Conservation (phyloP, 1,139 yeast genomes). For the Pichia sp. region DNA sequence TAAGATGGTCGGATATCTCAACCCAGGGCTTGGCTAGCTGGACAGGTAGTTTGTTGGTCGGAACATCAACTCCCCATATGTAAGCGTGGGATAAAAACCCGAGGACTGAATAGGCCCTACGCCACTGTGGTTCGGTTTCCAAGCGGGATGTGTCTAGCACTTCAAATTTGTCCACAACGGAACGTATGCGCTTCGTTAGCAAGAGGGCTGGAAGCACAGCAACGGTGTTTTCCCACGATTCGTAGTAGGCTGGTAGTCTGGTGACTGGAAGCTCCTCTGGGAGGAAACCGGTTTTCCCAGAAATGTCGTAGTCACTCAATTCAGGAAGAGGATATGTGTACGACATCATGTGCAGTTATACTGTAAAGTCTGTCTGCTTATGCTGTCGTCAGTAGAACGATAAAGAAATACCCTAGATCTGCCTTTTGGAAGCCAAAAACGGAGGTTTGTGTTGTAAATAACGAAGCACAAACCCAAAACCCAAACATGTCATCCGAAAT, state of each 20-base stretch:
- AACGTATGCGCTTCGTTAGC: constrained; percentile 58
- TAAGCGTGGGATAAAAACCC: constrained; percentile 84
- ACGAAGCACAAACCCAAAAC: too few relatives aligned
- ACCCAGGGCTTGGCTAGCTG: constrained; percentile 70
- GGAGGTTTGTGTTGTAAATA: too few relatives aligned
- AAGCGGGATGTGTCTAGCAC: constrained; percentile 46
- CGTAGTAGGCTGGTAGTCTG: constrained; percentile 54
- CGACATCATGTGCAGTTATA: constrained; percentile 19
- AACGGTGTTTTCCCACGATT: constrained; percentile 74
- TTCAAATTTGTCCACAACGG: constrained; percentile 57
- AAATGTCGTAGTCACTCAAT: constrained; percentile 64
- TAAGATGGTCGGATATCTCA: constrained; percentile 51
- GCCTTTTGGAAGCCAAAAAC: too few relatives aligned
- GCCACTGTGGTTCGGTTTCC: constrained; percentile 44
- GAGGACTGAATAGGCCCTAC: constrained; percentile 76
- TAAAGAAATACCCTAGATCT: too few relatives aligned
- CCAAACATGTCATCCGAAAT: not conserved
- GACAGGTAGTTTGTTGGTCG: constrained; percentile 62
- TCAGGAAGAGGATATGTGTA: constrained; percentile 36
- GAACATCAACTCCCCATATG: constrained; percentile 70
- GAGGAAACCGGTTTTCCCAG: constrained; percentile 68
- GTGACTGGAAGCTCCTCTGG: constrained; percentile 65
- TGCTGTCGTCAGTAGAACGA: too few relatives aligned
- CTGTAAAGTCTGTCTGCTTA: too few relatives aligned
- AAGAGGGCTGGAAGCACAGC: constrained; percentile 67